These are phyloP conservation scores for Cucurbita pepo DNA, from an alignment of 306 rosid genomes.

Conservation along the genomic window DNA sequence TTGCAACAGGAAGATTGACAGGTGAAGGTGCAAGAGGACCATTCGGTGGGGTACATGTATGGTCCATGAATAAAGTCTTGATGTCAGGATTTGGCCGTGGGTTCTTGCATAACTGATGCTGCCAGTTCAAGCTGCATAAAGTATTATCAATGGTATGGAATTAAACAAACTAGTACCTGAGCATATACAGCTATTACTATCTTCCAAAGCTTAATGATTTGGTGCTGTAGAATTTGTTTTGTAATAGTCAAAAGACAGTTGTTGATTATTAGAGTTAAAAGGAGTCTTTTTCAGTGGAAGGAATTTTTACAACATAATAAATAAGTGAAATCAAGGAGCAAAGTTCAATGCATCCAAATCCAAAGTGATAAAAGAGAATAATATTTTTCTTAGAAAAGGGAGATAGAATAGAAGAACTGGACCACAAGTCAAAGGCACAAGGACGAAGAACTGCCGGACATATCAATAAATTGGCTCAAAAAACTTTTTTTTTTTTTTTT, in stretches of 20 bases:
- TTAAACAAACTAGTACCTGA: slow-evolving; percentile 4
- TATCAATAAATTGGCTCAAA: not conserved
- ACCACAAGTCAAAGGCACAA: not conserved
- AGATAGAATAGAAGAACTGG: not conserved
- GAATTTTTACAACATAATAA: not conserved
- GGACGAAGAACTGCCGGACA: not conserved
- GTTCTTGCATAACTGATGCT: slow-evolving; percentile 77
- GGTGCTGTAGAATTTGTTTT: not conserved
- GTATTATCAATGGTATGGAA: slow-evolving; percentile 3
- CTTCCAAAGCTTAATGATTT: not conserved
- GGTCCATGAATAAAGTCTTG: slow-evolving; percentile 71
- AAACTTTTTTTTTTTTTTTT: not conserved
- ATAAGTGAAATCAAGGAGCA: not conserved
- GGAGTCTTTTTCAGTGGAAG: too few relatives aligned
- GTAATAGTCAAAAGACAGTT: not conserved
- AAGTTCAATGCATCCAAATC: not conserved
- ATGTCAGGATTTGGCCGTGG: slow-evolving; percentile 71
- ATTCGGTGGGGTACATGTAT: slow-evolving; percentile 50
- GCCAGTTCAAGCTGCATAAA: slow-evolving; percentile 78
- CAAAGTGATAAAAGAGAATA: not conserved
- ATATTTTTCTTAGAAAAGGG: not conserved
- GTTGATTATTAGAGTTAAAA: not conserved
- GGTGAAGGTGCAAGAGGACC: slow-evolving; percentile 61
- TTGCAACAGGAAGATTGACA: slow-evolving; percentile 73
- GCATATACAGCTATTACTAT: not conserved